Conservation (phyloP, 2,329 filamentous ascomycete genomes). For the Xylaria polymorpha region DNA sequence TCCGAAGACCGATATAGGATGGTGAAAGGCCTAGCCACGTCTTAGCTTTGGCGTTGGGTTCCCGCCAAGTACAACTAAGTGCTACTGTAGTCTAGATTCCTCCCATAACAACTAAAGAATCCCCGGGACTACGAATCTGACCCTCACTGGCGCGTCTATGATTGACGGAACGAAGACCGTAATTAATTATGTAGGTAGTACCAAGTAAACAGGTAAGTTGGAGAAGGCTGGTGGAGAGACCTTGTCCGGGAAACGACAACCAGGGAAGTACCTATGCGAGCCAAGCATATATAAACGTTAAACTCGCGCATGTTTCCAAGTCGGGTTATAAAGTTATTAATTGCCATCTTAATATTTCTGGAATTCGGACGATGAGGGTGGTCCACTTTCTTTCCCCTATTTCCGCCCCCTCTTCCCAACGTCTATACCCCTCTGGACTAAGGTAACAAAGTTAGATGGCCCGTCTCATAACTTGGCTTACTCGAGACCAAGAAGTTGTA, state of each 20-base stretch:
- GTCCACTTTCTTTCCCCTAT: too few species aligned
- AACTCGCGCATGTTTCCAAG: background rate
- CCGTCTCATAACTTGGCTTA: background rate
- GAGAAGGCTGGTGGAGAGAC: slow-evolving; percentile 20
- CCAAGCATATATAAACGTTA: background rate
- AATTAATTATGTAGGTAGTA: background rate
- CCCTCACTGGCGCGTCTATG: slow-evolving; percentile 29
- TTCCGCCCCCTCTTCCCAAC: too few species aligned
- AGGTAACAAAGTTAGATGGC: too few species aligned
- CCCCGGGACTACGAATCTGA: slow-evolving; percentile 1
- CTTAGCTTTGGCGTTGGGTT: slow-evolving; percentile 22
- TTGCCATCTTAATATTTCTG: too few species aligned
- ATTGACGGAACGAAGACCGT: slow-evolving; percentile 41
- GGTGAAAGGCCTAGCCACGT: slow-evolving; percentile 21
- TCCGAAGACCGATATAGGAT: background rate
- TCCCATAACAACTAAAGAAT: slow-evolving; percentile 3
- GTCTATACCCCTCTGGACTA: too few species aligned
- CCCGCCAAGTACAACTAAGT: slow-evolving; percentile 25
- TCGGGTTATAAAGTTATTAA: too few species aligned
- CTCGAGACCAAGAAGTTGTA: background rate
- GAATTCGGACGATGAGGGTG: too few species aligned
- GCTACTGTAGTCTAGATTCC: slow-evolving; percentile 27
- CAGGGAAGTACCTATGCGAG: background rate
- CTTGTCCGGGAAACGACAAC: background rate
- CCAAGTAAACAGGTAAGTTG: slow-evolving; percentile 3